A percentile compares a stretch with the other conserved stretches of the same genome.
phyloP scores from a whole-genome alignment of 2,329 filamentous ascomycete genomes.

The Colletotrichum horii region DNA sequence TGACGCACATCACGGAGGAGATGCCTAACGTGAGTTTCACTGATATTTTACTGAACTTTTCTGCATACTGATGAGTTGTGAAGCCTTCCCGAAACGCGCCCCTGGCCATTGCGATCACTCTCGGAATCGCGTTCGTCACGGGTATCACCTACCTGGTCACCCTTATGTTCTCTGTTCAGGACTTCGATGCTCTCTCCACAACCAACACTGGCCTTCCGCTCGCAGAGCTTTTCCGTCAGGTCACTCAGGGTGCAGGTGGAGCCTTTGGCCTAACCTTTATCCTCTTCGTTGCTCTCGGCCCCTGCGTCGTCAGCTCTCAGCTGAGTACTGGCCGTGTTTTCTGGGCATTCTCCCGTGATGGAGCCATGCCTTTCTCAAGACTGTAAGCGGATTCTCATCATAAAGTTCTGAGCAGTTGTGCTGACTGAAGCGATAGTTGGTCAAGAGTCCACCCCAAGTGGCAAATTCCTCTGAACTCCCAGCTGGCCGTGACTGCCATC shows the following conservation, averaged over 20 bases:
- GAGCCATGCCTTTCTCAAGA: constrained; percentile 41
- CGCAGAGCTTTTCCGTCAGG: constrained; percentile 51
- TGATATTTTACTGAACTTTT: rapidly evolving
- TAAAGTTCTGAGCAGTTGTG: constrained; percentile 18
- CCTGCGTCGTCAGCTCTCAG: constrained; percentile 41
- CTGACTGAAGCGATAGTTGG: constrained; percentile 29
- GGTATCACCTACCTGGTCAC: constrained; percentile 53
- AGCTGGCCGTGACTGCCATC: constrained; percentile 35
- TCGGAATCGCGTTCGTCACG: constrained; percentile 55
- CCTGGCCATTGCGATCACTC: constrained; percentile 45
- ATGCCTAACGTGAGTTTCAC: constrained; percentile 49
- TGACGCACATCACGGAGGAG: constrained; percentile 56
- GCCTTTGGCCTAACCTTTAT: constrained; percentile 47
- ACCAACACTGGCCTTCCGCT: constrained; percentile 49
- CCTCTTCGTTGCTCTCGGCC: constrained; percentile 47
- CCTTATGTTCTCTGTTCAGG: constrained; percentile 57
- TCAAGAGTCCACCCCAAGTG: constrained; percentile 37
- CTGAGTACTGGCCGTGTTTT: constrained; percentile 36
- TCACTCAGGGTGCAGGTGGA: constrained; percentile 42
- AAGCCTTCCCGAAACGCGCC: constrained; percentile 42
- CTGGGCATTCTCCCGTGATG: constrained; percentile 51
- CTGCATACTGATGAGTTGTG: not conserved
- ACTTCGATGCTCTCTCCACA: constrained; percentile 46
- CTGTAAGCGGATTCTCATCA: constrained; percentile 24
- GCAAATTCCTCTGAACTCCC: constrained; percentile 42